Evolutionary conservation across 108 stramenopile genomes (phyloP).

Genomic region (Pseudonitzschia multistriata): DNA sequence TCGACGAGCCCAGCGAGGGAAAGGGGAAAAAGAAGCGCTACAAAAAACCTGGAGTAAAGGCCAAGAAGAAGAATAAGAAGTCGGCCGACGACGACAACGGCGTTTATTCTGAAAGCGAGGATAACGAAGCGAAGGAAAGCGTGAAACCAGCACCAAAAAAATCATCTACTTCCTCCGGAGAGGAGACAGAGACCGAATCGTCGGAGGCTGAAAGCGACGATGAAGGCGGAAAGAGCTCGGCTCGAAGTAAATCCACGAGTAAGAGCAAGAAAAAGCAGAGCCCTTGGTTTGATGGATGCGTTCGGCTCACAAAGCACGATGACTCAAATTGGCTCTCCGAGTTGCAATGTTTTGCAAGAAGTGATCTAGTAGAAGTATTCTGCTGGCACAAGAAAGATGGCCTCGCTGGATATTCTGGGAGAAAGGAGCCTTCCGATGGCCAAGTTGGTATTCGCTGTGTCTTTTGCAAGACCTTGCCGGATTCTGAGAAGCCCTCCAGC

Average conservation of each 20-base stretch:
- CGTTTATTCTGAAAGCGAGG: constrained; percentile 25
- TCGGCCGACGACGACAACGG: constrained; percentile 29
- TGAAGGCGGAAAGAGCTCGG: constrained; percentile 23
- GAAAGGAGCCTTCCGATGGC: constrained; percentile 54
- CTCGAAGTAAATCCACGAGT: constrained; percentile 14
- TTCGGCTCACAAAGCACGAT: constrained; percentile 69
- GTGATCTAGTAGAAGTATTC: constrained; percentile 77
- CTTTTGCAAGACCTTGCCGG: constrained; percentile 58
- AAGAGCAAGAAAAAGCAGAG: constrained; percentile 39
- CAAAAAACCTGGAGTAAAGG: constrained; percentile 28
- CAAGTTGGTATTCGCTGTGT: constrained; percentile 82
- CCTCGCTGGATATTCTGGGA: constrained; percentile 46
- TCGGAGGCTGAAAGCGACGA: constrained; percentile 32
- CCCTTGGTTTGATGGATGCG: constrained; percentile 50
- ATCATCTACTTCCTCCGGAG: constrained; percentile 36
- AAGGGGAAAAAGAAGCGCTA: constrained; percentile 43
- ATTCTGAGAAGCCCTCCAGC: constrained; percentile 45
- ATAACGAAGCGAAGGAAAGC: constrained; percentile 28
- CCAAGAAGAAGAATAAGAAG: constrained; percentile 21
- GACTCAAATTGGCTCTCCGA: constrained; percentile 82
- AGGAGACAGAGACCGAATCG: constrained; percentile 36
- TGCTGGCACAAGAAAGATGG: constrained; percentile 53
- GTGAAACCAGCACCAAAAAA: constrained; percentile 14
- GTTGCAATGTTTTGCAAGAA: constrained; percentile 72
- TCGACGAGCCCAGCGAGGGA: constrained; percentile 44